A percentile compares a stretch with the other conserved stretches of the same genome.
phyloP scores from a whole-genome alignment of 2,329 filamentous ascomycete species.

The Ustilaginoidea virens region DNA sequence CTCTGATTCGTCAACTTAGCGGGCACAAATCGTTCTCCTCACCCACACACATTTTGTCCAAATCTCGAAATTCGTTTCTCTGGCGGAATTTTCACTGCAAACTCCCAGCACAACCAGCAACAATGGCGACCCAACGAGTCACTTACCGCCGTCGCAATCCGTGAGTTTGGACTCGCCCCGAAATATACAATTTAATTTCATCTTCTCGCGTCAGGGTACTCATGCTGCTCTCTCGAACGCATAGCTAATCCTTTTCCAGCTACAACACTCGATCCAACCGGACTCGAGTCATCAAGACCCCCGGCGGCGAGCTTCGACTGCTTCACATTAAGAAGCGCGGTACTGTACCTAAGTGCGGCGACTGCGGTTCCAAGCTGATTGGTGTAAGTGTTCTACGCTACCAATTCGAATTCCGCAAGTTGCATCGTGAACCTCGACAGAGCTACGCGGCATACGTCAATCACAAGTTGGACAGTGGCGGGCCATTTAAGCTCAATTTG shows the following conservation, averaged over 20 bases:
- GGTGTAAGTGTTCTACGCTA: constrained; percentile 57
- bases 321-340: constrained; percentile 99
- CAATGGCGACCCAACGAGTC: constrained; percentile 44
- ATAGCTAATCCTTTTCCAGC: too few species aligned
- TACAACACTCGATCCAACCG: constrained; percentile 99
- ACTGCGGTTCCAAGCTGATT: constrained; percentile 94
- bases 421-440: too few species aligned
- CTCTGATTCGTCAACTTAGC: constrained; percentile 22
- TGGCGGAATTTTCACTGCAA: constrained; percentile 21
- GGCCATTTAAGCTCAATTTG: too few species aligned
- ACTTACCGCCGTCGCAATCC: constrained; percentile 66
- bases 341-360: constrained; percentile 96
- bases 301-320: constrained; percentile 86
- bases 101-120: constrained; percentile 28
- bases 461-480: too few species aligned
- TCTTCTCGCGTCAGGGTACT: too few species aligned
- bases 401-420: too few species aligned
- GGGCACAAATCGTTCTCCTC: constrained; percentile 20
- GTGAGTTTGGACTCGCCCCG: constrained; percentile 34
- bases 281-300: constrained; percentile 90
- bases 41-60: constrained; percentile 28
- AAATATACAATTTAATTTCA: neutral
- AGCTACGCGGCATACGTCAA: too few species aligned
- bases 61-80: constrained; percentile 25
- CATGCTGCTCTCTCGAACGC: too few species aligned